These are phyloP conservation scores for Wickerhamiella allomyrinae DNA, from an alignment of 805 yeast genomes.

Conservation along the genomic window DNA sequence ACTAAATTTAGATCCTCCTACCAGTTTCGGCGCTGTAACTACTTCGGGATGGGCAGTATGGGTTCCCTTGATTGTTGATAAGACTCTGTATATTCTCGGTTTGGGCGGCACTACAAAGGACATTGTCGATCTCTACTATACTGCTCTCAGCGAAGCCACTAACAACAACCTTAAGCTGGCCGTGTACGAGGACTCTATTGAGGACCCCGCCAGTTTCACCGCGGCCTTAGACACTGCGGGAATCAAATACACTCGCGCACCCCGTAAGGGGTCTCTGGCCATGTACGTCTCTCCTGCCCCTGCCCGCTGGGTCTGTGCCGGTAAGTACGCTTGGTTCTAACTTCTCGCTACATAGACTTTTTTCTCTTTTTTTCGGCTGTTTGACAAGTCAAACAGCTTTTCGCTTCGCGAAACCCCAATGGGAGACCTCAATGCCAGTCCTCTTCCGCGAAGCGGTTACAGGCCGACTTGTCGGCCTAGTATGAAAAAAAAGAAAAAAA, in stretches of 20 bases:
- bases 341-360: no score
- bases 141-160: slow-evolving; percentile 8
- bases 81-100: slow-evolving; percentile 6
- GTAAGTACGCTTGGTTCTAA: slow-evolving; percentile 11
- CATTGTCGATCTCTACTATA: slow-evolving; percentile 6
- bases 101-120: slow-evolving; percentile 11
- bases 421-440: no score
- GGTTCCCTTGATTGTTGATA: slow-evolving; percentile 8
- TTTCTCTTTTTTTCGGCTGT: no score
- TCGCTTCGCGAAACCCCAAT: no score
- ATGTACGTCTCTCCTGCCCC: slow-evolving; percentile 5
- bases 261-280: slow-evolving; percentile 7
- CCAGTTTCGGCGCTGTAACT: slow-evolving; percentile 9
- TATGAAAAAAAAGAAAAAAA: no score
- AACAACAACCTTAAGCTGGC: slow-evolving; percentile 7
- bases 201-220: slow-evolving; percentile 3
- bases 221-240: slow-evolving; percentile 6
- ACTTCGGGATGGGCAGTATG: slow-evolving; percentile 9
- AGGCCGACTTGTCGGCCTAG: no score
- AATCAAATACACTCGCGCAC: not conserved
- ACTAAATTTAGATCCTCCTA: slow-evolving; percentile 2
- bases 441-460: no score
- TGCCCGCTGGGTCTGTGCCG: slow-evolving; percentile 7
- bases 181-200: slow-evolving; percentile 8
- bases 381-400: no score